These are phyloP conservation scores for Ambrosiella beaveri DNA, from an alignment of 2,329 filamentous ascomycete species.

Conservation along the genomic window DNA sequence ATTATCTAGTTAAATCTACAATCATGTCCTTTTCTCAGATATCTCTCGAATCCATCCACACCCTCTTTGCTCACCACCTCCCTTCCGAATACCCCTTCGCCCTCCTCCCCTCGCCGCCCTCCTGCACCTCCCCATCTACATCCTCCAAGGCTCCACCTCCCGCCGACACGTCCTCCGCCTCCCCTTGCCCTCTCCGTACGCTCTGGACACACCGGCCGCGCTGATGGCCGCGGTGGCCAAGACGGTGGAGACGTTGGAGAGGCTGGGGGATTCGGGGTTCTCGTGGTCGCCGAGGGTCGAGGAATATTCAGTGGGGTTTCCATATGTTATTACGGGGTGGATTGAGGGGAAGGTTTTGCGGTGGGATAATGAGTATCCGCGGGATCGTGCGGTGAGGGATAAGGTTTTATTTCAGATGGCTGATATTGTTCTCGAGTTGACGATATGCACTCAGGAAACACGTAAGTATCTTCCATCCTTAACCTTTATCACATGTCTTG, in stretches of 20 bases:
- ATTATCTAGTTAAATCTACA: background rate
- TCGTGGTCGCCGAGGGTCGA: constrained; percentile 10
- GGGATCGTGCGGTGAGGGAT: constrained; percentile 1
- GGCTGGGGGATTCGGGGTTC: constrained; percentile 10
- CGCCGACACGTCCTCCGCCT: constrained; percentile 8
- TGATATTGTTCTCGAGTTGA: constrained; percentile 9
- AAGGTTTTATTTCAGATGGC: constrained; percentile 11
- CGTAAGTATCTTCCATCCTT: constrained; percentile 1
- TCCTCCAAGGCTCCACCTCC: constrained; percentile 5
- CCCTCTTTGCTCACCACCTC: constrained; percentile 1
- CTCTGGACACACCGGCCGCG: background rate
- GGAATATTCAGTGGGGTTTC: constrained; percentile 7
- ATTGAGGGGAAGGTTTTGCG: constrained; percentile 1
- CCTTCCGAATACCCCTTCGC: constrained; percentile 3
- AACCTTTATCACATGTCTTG: background rate
- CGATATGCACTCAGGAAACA: constrained; percentile 12
- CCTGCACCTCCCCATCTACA: constrained; percentile 1
- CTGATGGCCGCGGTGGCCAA: background rate
- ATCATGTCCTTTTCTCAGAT: constrained; percentile 3
- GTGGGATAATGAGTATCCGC: constrained; percentile 5
- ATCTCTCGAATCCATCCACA: constrained; percentile 8
- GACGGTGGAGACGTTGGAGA: background rate
- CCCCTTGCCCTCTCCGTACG: background rate
- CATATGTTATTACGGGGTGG: constrained; percentile 11
- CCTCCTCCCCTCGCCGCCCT: background rate